phyloP scores from a whole-genome alignment of 2,329 filamentous ascomycete species.

The Ciborinia camelliae region DNA sequence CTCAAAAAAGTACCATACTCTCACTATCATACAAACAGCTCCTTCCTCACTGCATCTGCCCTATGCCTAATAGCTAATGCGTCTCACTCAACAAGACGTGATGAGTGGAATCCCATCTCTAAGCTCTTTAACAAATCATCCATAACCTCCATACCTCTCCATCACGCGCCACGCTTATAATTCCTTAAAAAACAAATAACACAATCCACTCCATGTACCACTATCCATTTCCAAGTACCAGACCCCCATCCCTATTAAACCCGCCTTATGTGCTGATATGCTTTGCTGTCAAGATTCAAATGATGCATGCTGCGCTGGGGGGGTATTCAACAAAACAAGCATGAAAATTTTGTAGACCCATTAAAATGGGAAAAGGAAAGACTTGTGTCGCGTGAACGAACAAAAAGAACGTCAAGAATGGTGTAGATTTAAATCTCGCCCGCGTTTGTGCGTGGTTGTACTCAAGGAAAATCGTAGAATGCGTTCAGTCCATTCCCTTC shows the following conservation, averaged over 20 bases:
- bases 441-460: neutral
- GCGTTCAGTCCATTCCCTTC: constrained; percentile 10
- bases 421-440: constrained; percentile 9
- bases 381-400: constrained; percentile 12
- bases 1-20: constrained; percentile 5
- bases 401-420: constrained; percentile 13
- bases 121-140: neutral
- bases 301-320: constrained; percentile 19
- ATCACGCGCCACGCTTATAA: constrained; percentile 13
- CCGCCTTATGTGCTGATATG: constrained; percentile 16
- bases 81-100: neutral
- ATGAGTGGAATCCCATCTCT: neutral
- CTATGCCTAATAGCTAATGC: neutral
- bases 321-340: constrained; percentile 22
- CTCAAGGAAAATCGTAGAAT: constrained; percentile 19
- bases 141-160: constrained; percentile 6
- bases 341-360: constrained; percentile 14
- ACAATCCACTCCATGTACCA: constrained; percentile 10
- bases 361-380: constrained; percentile 13
- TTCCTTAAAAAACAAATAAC: constrained; percentile 13
- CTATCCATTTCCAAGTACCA: constrained; percentile 18
- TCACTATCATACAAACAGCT: constrained; percentile 15
- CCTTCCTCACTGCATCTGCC: neutral
- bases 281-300: constrained; percentile 19
- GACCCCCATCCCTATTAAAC: constrained; percentile 17